Evolutionary conservation across 192 early-diverging fungal species (phyloP).

Genomic region (Piromyces finnis): DNA sequence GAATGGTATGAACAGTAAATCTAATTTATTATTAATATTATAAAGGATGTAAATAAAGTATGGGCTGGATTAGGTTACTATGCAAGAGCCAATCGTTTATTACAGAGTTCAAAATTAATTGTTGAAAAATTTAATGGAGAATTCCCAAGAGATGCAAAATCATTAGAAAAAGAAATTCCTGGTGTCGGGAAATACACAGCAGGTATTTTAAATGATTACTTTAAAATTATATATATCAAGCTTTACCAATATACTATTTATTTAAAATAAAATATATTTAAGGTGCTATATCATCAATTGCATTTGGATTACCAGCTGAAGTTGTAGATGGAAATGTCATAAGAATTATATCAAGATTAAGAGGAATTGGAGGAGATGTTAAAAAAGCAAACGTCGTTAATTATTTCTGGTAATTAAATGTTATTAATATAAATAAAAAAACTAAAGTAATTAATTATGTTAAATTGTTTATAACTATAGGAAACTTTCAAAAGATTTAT

Average conservation of each 20-base stretch:
- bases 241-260: neutral
- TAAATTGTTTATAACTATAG: constrained; percentile 5
- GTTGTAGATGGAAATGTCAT: constrained; percentile 66
- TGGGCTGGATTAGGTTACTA: constrained; percentile 73
- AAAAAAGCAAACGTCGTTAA: constrained; percentile 33
- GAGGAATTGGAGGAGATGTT: constrained; percentile 43
- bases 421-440: neutral
- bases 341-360: constrained; percentile 41
- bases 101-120: constrained; percentile 43
- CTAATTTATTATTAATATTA: too few relatives aligned
- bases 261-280: neutral
- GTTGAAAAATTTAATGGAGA: constrained; percentile 22
- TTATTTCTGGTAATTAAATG: constrained; percentile 27
- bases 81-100: constrained; percentile 43
- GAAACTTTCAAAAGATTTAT: constrained; percentile 30
- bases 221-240: too few relatives aligned
- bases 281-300: constrained; percentile 51
- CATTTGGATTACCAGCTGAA: constrained; percentile 35
- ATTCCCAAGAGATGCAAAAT: constrained; percentile 31
- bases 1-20: too few relatives aligned
- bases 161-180: constrained; percentile 34
- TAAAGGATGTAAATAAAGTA: constrained; percentile 23
- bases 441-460: neutral
- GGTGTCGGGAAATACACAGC: constrained; percentile 57
- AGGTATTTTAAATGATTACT: too few relatives aligned